Percentiles rank a stretch among this genome's conserved stretches.
phyloP scores from a whole-genome alignment of 2,329 filamentous ascomycete genomes.

The Trichophyton mentagrophytes region DNA sequence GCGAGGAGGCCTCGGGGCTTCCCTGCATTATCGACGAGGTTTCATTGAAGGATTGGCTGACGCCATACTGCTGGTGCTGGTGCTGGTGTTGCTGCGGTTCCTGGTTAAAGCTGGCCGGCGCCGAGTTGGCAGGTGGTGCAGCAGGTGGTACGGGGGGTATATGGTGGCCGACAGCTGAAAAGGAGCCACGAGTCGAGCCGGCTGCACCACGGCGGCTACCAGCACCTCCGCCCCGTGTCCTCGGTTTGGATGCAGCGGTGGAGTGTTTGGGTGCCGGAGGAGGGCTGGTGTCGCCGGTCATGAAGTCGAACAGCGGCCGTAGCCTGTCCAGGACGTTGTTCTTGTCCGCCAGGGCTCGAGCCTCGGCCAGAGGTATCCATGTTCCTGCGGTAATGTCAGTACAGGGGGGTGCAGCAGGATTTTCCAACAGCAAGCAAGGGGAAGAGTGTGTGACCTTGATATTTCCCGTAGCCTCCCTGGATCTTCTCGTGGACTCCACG shows the following conservation, averaged over 20 bases:
- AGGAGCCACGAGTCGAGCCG: conserved; percentile 1
- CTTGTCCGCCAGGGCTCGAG: conserved; percentile 67
- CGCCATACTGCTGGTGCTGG: conserved; percentile 5
- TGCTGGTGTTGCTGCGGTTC: conserved; percentile 1
- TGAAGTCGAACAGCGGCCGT: conserved; percentile 76
- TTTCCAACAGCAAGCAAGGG: background rate
- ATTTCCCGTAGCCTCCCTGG: conserved; percentile 96
- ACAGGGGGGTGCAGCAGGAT: background rate
- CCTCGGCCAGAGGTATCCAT: conserved; percentile 82
- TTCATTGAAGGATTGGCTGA: conserved; percentile 34
- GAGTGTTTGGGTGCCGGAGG: conserved; percentile 89
- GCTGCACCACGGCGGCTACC: conserved; percentile 3
- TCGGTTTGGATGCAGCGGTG: conserved; percentile 60
- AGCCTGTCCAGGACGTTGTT: conserved; percentile 79
- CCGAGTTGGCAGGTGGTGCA: background rate
- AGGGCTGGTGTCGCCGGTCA: conserved; percentile 71
- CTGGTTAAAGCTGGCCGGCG: background rate
- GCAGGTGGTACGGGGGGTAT: background rate
- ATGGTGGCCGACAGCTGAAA: conserved; percentile 7
- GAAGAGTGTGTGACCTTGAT: conserved; percentile 54
- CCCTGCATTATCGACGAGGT: conserved; percentile 73
- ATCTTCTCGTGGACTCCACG: conserved; percentile 96
- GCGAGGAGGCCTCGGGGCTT: conserved; percentile 71
- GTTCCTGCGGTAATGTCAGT: conserved; percentile 48
- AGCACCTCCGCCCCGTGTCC: conserved; percentile 52